phyloP scores from a whole-genome alignment of 2,329 filamentous ascomycete genomes.

The Keithomyces neogunnii region DNA sequence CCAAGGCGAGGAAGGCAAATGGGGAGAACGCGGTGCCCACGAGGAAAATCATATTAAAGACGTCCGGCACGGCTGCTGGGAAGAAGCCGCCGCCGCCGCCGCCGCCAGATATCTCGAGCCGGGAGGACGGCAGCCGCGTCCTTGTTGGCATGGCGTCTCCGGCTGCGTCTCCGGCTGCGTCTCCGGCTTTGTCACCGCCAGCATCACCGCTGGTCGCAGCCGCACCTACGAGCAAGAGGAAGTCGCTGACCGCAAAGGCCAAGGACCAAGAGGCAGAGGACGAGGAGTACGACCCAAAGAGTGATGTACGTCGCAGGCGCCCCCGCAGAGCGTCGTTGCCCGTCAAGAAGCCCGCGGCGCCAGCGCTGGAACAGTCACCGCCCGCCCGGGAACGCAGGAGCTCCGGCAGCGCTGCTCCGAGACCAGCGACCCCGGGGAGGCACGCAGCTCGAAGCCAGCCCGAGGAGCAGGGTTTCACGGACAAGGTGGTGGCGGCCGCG shows the following conservation, averaged over 20 bases:
- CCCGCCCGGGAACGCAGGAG: slow-evolving; percentile 5
- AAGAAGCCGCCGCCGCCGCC: slow-evolving; percentile 14
- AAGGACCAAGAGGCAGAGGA: slow-evolving; percentile 28
- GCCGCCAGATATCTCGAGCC: slow-evolving; percentile 1
- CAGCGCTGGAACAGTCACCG: slow-evolving; percentile 1
- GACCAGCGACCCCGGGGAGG: slow-evolving; percentile 10
- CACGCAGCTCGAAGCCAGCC: slow-evolving; percentile 13
- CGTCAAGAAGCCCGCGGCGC: slow-evolving; percentile 14
- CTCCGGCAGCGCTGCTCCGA: slow-evolving; percentile 7
- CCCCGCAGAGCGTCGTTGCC: slow-evolving; percentile 23
- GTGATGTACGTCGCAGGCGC: slow-evolving; percentile 22
- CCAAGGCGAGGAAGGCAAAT: slow-evolving; percentile 41
- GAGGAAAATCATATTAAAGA: slow-evolving; percentile 39
- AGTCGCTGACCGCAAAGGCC: slow-evolving; percentile 12
- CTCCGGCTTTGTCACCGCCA: slow-evolving; percentile 6
- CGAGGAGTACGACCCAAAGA: slow-evolving; percentile 35
- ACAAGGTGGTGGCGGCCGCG: slow-evolving; percentile 47
- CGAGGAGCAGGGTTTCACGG: slow-evolving; percentile 35
- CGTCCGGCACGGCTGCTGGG: slow-evolving; percentile 21
- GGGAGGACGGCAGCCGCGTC: slow-evolving; percentile 15
- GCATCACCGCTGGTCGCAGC: slow-evolving; percentile 13
- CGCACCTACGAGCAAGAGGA: slow-evolving; percentile 14
- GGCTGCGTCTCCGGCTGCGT: slow-evolving; percentile 3
- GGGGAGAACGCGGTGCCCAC: slow-evolving; percentile 20
- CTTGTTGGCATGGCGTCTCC: slow-evolving; percentile 11